Evolutionary conservation across 495 filamentous ascomycete species (phyloP), one percentile per base, ranked within the genome.

Genomic region (Aspergillus nanangensis): DNA sequence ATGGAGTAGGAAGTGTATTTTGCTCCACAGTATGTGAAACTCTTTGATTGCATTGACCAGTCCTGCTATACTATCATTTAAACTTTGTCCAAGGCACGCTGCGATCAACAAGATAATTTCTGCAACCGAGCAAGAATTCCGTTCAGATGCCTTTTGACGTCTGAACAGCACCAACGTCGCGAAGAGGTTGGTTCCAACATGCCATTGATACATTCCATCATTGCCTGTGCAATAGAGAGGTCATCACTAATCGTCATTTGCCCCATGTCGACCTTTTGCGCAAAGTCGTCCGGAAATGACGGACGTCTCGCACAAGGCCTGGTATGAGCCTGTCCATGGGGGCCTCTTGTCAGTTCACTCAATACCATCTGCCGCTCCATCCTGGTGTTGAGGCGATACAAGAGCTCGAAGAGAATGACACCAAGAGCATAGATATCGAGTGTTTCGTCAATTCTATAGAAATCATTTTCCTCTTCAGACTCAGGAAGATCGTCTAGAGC

Each of bases 301-400:
- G 51, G 52, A 11, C 38, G 45, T 19, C 41, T 5, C 45, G 34
- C 11, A 36, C 36, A n/a, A 9, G 20, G 9, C 10, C 18, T 32
- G 0, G 15, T 18, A 8, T 42, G 13, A 0, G 43, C 22, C 14
- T 35, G 33, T 8, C 48, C 41, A 4, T 58, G 57, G 14, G 53
- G 45, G 0, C 61, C 59, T 2, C 56, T 56, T 18, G 75, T 77
- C 20, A 79, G 25, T 11, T 65, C 61, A 11, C 59, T 65, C 17
- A 80, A 55, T 20, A 77, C 69, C 11, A 75, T 45, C 18, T 71
- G 74, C 25, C 76, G 70, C 47, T 78, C 73, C 76, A 80, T 80
- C 25, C 70, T 74, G 0, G 76, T 80, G 43, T 62, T 64, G 13
- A 77, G 52, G 10, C 61, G 63, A 38, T 76, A 80, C n/a, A 75